Percentiles rank a stretch among this genome's conserved stretches.
phyloP scores from a whole-genome alignment of 2,329 filamentous ascomycete species.

The Pestalotiopsis sp. region DNA sequence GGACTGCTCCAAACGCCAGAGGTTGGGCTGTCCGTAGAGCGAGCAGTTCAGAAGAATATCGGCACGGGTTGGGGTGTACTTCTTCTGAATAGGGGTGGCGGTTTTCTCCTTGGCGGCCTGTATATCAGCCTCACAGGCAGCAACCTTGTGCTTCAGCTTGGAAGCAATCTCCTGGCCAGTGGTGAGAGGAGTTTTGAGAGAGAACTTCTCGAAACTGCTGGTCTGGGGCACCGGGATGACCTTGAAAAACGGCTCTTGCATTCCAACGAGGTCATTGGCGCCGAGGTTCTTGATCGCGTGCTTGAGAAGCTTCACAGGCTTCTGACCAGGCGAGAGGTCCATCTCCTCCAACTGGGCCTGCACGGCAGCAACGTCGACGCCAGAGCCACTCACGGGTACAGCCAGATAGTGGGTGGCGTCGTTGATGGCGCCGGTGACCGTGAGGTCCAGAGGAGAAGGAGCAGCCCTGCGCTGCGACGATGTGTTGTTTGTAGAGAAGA shows the following conservation, averaged over 20 bases:
- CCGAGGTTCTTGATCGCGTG: neutral
- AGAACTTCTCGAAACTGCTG: neutral
- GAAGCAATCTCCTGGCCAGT: neutral
- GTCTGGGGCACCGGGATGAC: neutral
- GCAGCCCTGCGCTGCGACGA: neutral
- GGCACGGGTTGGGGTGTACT: too few species aligned
- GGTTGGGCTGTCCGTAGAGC: too few species aligned
- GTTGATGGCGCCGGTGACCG: neutral
- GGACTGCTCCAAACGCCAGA: too few species aligned
- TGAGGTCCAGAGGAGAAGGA: slow-evolving; percentile 2
- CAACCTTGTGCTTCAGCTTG: neutral
- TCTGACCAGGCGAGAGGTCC: neutral
- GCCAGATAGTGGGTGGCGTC: slow-evolving; percentile 3
- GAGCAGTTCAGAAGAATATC: too few species aligned
- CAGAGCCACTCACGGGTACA: neutral
- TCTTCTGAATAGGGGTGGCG: too few species aligned
- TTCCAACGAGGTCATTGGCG: neutral
- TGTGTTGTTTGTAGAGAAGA: neutral
- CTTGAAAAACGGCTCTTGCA: neutral
- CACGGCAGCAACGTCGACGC: neutral
- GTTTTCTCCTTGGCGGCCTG: too few species aligned
- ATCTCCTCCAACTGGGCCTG: neutral
- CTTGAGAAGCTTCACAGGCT: neutral
- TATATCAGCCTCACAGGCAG: too few species aligned
- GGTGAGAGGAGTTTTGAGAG: slow-evolving; percentile 8